Base-by-base conservation (phyloP, 2,329 filamentous ascomycete species). In the Fusarium sp. region DNA sequence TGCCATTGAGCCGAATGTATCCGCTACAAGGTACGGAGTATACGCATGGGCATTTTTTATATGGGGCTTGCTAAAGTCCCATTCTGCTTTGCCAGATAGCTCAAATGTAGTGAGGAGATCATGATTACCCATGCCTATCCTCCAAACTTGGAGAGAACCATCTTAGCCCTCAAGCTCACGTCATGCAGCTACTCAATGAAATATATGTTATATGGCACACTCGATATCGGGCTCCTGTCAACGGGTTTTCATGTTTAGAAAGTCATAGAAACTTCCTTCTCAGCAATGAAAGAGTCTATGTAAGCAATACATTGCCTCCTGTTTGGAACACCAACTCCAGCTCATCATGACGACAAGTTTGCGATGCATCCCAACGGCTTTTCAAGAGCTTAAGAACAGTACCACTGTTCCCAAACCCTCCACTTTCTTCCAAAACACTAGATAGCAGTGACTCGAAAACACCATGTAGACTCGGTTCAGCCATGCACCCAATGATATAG, bases 401-500 rank as follows among this genome's bases (percentile, higher is more conserved):
- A 3, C 14, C 30, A 2, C 24, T 62, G 4, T 55, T 62, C 9
- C 48, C 58, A 15, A 62, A 55, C 4, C 58, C 48, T 17, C 58
- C 28, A 22, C 38, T 44, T 8, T 62, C 58, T 10, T 44, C 36
- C 2, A 4, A 4, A 4, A 55, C 9, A 1, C 6, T 44, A 9
- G 8, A n/a, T 17, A 62, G 11, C 9, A 62, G 12, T 6, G 38
- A 44, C 18, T 44, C 18, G 2, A 62, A 55, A 10, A 36, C 8
- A 0, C 4, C 9, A 2, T 24, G 24, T 2, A 30, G 20, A 1
- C 26, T 38, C 6, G 14, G 6, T 6, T n/a, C 28, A 3, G 58
- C 47, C 58, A 61, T 54, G 18, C 18, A 42, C 4, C 47, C 58
- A 28, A 61, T 53, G 17, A 61, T 32, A 4, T 42, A 54, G 12